Conservation (phyloP, 148 eudicot genomes). For the Bassia scoparia region DNA sequence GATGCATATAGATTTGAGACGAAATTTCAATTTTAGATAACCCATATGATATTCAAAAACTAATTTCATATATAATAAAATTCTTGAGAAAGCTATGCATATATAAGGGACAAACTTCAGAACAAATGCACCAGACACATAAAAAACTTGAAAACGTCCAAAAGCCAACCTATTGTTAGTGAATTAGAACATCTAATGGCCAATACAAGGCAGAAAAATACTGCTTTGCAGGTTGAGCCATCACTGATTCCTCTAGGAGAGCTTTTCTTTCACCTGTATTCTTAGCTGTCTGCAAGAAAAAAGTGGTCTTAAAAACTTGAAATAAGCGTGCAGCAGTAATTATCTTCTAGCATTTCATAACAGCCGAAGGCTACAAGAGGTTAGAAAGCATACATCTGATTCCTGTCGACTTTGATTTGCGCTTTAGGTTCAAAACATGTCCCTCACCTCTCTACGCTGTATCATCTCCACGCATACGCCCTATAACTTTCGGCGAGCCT, state of each 20-base stretch:
- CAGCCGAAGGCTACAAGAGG: background rate
- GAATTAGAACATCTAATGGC: background rate
- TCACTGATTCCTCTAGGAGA: slow-evolving; percentile 36
- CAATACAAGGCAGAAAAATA: slow-evolving; percentile 29
- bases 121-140: background rate
- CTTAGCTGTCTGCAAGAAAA: slow-evolving; percentile 26
- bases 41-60: background rate
- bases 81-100: background rate
- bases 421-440: slow-evolving; percentile 24
- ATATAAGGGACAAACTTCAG: background rate
- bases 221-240: slow-evolving; percentile 49
- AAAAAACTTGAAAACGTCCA: background rate
- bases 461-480: slow-evolving; percentile 34
- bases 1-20: too few species aligned
- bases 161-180: background rate
- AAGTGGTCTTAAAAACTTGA: slow-evolving; percentile 28
- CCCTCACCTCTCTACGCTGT: slow-evolving; percentile 31
- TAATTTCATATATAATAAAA: background rate
- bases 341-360: background rate
- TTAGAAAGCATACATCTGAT: slow-evolving; percentile 41
- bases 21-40: background rate
- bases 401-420: slow-evolving; percentile 34
- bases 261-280: slow-evolving; percentile 28
- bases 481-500: slow-evolving; percentile 68
- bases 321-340: background rate